phyloP scores from a whole-genome alignment of 352 stramenopile genomes.

The Elongisporangium prolatum region DNA sequence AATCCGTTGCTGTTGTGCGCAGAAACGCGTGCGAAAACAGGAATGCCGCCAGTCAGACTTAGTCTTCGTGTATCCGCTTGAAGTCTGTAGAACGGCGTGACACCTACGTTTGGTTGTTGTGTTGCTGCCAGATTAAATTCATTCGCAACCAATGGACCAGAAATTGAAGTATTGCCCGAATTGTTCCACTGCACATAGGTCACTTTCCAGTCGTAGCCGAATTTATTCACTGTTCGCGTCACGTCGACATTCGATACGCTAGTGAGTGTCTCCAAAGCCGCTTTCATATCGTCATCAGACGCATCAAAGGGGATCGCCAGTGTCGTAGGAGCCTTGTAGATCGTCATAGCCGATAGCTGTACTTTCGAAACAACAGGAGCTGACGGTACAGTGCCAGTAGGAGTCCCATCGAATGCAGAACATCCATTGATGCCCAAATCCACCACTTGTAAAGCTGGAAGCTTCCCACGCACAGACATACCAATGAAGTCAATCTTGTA shows the following conservation, averaged over 20 bases:
- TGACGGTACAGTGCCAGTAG: conserved; percentile 9
- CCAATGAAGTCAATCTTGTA: conserved; percentile 94
- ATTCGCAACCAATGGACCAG: conserved; percentile 29
- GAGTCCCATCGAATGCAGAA: conserved; percentile 46
- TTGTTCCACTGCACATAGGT: conserved; percentile 61
- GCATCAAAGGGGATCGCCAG: conserved; percentile 88
- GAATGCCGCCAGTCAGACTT: conserved; percentile 27
- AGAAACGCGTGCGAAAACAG: conserved; percentile 53
- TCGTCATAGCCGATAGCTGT: conserved; percentile 58
- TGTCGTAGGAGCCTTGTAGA: conserved; percentile 92
- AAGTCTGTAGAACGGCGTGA: conserved; percentile 51
- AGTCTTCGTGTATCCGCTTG: conserved; percentile 13
- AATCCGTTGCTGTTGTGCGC: conserved; percentile 57
- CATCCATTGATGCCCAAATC: conserved; percentile 93
- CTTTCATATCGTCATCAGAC: conserved; percentile 88
- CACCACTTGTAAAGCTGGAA: conserved; percentile 81
- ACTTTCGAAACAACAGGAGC: conserved; percentile 30
- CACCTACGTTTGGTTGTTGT: conserved; percentile 33
- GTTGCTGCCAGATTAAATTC: conserved; percentile 39
- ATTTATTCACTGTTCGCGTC: conserved; percentile 60
- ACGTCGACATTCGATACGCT: conserved; percentile 90
- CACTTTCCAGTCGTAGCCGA: conserved; percentile 90
- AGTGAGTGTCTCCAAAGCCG: conserved; percentile 87
- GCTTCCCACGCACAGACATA: conserved; percentile 81
- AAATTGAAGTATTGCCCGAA: background rate